phyloP scores from a whole-genome alignment of 208 protist genomes.

The Crithidia fasciculata region DNA sequence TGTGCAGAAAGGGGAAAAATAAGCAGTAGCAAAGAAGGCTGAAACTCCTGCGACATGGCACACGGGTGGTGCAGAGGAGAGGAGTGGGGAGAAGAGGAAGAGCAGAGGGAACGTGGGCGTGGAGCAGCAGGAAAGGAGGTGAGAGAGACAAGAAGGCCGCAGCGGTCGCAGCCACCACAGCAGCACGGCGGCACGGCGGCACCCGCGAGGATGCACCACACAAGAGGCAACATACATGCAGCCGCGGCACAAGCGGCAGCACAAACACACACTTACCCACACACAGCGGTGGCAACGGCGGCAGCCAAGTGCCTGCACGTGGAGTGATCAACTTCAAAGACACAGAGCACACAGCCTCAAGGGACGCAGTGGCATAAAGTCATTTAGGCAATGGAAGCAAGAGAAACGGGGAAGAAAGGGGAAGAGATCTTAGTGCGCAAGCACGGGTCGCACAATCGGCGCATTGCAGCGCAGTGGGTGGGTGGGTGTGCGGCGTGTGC shows the following conservation, averaged over 20 bases:
- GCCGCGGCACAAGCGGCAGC: too few relatives aligned
- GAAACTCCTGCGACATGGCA: too few relatives aligned
- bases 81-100: neutral
- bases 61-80: neutral
- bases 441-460: neutral
- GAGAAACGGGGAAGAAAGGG: constrained; percentile 6
- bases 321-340: neutral
- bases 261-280: too few relatives aligned
- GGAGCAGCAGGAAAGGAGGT: too few relatives aligned
- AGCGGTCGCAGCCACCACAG: too few relatives aligned
- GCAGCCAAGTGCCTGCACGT: neutral
- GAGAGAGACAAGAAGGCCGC: too few relatives aligned
- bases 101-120: neutral
- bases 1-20: too few relatives aligned
- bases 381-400: neutral
- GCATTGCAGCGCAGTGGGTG: neutral
- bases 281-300: too few relatives aligned
- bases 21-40: too few relatives aligned
- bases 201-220: too few relatives aligned
- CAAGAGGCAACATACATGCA: too few relatives aligned
- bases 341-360: neutral
- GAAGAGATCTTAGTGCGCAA: constrained; percentile 1
- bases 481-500: neutral
- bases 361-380: neutral
- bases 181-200: too few relatives aligned